Percentiles rank a stretch among this genome's conserved stretches.
Conservation (phyloP, 1,284 basidiomycete genomes). For the Ustilago lituana region DNA sequence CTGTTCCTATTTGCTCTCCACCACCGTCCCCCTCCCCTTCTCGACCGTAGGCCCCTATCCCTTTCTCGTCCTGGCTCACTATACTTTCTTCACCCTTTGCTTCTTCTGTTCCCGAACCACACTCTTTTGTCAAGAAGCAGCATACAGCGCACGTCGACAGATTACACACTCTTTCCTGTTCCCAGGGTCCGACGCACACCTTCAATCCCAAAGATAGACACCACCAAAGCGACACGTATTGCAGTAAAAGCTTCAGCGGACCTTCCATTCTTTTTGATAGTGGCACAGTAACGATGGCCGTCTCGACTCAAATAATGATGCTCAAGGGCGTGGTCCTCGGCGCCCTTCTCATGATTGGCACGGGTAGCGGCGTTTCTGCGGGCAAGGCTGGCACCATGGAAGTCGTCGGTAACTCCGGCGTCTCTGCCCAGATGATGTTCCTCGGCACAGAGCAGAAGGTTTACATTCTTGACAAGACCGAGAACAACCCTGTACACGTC, state of each 20-base stretch:
- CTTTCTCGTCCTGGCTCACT: not conserved
- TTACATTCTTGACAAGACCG: conserved; percentile 62
- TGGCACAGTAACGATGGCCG: conserved; percentile 1
- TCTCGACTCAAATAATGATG: conserved; percentile 9
- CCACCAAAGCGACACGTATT: not conserved
- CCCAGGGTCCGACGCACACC: too few species aligned
- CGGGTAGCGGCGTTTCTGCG: conserved; percentile 10
- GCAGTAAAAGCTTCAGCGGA: too few species aligned
- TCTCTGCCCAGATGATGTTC: conserved; percentile 63
- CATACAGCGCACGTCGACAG: too few species aligned
- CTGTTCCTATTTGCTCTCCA: not conserved
- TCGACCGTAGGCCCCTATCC: not conserved
- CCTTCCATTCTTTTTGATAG: not conserved
- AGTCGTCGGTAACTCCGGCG: conserved; percentile 58
- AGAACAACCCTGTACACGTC: conserved; percentile 51
- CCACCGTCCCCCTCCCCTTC: not conserved
- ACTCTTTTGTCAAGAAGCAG: conserved; percentile 4
- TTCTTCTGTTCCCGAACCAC: conserved; percentile 2
- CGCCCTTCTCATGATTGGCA: conserved; percentile 18
- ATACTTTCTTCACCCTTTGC: not conserved
- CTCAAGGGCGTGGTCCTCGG: conserved; percentile 27
- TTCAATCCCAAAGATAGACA: not conserved
- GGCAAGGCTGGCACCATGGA: conserved; percentile 45
- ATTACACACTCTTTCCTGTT: too few species aligned
- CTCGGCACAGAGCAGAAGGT: conserved; percentile 54